Conservation (phyloP, 306 rosid species). For the Rosa persica region DNA sequence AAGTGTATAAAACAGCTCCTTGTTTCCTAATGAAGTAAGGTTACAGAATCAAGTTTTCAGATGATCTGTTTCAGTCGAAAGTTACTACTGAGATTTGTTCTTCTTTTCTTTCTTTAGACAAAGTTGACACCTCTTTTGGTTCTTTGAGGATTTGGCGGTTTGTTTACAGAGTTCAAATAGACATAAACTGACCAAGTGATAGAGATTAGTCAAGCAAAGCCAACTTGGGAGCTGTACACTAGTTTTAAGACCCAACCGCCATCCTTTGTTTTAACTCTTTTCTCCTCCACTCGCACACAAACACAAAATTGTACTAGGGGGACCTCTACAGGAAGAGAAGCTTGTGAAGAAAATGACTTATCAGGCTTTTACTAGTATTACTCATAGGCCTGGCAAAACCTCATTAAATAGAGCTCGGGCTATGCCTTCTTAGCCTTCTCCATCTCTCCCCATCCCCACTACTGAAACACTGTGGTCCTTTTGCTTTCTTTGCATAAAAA, state of each 20-base stretch:
- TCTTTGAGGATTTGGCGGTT: not conserved
- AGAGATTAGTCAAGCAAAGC: not conserved
- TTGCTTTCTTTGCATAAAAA: not conserved
- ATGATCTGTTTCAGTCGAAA: not conserved
- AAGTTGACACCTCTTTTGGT: not conserved
- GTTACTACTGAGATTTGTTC: not conserved
- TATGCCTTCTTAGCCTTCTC: constrained; percentile 9
- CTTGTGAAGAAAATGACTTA: constrained; percentile 12
- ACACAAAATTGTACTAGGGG: not conserved
- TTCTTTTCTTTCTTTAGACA: not conserved
- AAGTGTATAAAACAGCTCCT: constrained; percentile 10
- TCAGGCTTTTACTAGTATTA: not conserved
- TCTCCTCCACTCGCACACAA: not conserved
- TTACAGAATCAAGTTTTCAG: not conserved
- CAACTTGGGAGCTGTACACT: not conserved
- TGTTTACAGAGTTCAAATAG: not conserved
- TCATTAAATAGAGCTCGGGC: constrained; percentile 17
- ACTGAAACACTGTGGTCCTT: constrained; percentile 10
- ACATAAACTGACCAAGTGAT: not conserved
- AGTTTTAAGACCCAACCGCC: not conserved
- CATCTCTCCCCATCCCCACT: not conserved
- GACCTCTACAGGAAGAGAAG: constrained; percentile 8
- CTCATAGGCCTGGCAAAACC: not conserved
- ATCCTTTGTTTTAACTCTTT: not conserved
- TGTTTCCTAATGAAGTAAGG: not conserved